A percentile compares a stretch with the other conserved stretches of the same genome.
phyloP scores from a whole-genome alignment of 345 rosid species.

The Litchi chinensis region DNA sequence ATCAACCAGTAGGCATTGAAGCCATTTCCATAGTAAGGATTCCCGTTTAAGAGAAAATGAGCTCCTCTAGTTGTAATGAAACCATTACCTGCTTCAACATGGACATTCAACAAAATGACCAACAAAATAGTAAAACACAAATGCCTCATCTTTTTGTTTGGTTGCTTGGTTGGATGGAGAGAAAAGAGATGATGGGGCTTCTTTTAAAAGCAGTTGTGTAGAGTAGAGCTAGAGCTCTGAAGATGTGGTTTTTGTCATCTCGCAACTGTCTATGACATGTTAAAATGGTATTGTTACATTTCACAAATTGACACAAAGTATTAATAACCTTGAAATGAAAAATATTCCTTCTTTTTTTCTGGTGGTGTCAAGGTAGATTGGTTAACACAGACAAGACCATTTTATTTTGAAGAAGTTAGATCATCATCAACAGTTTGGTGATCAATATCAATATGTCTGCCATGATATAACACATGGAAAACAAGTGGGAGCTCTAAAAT shows the following conservation, averaged over 20 bases:
- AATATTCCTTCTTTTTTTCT: no score
- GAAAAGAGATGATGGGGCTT: neutral
- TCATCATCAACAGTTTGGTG: neutral
- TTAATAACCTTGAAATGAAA: neutral
- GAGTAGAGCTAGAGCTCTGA: neutral
- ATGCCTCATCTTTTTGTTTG: slow-evolving; percentile 44
- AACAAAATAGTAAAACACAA: slow-evolving; percentile 28
- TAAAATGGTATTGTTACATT: neutral
- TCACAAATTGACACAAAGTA: neutral
- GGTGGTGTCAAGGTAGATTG: neutral
- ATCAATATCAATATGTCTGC: neutral
- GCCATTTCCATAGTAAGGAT: slow-evolving; percentile 81
- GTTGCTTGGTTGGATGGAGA: slow-evolving; percentile 11
- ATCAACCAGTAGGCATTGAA: slow-evolving; percentile 96
- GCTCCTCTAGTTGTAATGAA: slow-evolving; percentile 67
- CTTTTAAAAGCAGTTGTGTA: neutral
- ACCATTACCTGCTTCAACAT: slow-evolving; percentile 53
- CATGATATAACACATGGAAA: slow-evolving; percentile 22
- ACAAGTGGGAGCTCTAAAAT: slow-evolving; percentile 9
- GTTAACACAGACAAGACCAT: neutral
- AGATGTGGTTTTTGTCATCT: slow-evolving; percentile 18
- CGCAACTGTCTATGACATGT: neutral
- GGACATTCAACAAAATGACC: slow-evolving; percentile 33
- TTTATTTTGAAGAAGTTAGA: neutral
- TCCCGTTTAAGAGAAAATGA: slow-evolving; percentile 64